These are phyloP conservation scores for Heterobasidion irregulare DNA, from an alignment of 1,284 basidiomycete species.

Conservation along the genomic window DNA sequence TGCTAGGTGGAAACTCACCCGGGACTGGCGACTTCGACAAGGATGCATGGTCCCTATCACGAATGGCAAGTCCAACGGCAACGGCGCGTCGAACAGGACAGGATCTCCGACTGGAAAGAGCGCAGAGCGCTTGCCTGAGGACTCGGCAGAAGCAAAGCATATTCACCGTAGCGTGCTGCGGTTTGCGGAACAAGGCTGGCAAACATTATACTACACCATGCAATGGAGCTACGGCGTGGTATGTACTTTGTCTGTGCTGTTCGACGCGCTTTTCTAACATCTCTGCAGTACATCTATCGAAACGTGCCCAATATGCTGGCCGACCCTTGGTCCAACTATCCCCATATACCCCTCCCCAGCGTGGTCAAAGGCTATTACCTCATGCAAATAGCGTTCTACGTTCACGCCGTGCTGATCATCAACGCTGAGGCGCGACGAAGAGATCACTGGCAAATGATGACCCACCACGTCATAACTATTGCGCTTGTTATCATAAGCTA, in stretches of 20 bases:
- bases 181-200: constrained; percentile 96
- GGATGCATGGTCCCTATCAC: constrained; percentile 16
- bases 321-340: constrained; percentile 79
- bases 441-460: constrained; percentile 95
- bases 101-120: constrained; percentile 11
- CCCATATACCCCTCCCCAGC: constrained; percentile 69
- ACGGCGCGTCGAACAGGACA: constrained; percentile 16
- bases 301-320: constrained; percentile 67
- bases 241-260: constrained; percentile 28
- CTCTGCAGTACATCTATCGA: constrained; percentile 66
- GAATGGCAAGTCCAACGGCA: constrained; percentile 16
- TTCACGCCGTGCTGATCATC: constrained; percentile 87
- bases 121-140: constrained; percentile 3
- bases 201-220: constrained; percentile 69
- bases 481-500: constrained; percentile 76
- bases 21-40: constrained; percentile 30
- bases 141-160: constrained; percentile 35
- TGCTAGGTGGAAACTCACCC: constrained; percentile 61
- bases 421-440: constrained; percentile 91
- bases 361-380: constrained; percentile 91
- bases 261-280: constrained; percentile 1
- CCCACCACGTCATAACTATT: constrained; percentile 90
- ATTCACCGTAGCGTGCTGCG: constrained; percentile 70
- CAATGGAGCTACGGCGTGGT: constrained; percentile 82
- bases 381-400: constrained; percentile 86